A percentile compares a stretch with the other conserved stretches of the same genome.
Evolutionary conservation across 2,329 filamentous ascomycete genomes (phyloP).

Genomic region (Hypoxylon sp.): DNA sequence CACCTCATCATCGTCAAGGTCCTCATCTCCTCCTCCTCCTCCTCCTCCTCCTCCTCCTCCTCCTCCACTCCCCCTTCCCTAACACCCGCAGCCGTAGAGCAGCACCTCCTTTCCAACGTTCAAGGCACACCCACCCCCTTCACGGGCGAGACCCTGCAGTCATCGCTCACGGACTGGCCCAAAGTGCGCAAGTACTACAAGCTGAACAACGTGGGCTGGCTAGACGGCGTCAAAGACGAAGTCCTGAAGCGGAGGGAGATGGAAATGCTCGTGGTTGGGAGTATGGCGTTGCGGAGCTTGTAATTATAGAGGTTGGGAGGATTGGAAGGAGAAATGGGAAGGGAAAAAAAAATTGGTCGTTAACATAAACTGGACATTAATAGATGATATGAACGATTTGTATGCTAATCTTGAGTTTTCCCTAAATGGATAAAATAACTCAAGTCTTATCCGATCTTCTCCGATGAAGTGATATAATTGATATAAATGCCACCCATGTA

Average conservation of each 20-base stretch:
- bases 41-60: slow-evolving; percentile 57
- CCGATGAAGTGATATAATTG: neutral
- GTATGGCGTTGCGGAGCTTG: slow-evolving; percentile 82
- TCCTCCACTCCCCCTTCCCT: slow-evolving; percentile 50
- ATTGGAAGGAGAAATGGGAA: too few relatives aligned
- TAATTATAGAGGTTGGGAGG: slow-evolving; percentile 16
- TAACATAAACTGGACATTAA: neutral
- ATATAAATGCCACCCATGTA: neutral
- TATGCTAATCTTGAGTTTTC: neutral
- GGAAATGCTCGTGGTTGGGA: slow-evolving; percentile 79
- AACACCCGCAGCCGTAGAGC: slow-evolving; percentile 63
- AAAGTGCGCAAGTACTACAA: slow-evolving; percentile 91
- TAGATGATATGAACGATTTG: neutral
- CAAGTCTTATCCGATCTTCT: neutral
- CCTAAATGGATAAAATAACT: neutral
- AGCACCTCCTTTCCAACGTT: slow-evolving; percentile 74
- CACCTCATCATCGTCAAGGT: slow-evolving; percentile 88
- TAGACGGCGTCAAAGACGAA: slow-evolving; percentile 63
- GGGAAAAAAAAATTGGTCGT: neutral
- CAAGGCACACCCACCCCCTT: slow-evolving; percentile 73
- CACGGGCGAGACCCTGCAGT: slow-evolving; percentile 72
- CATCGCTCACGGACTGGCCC: slow-evolving; percentile 71
- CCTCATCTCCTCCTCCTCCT: slow-evolving; percentile 64
- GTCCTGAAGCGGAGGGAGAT: slow-evolving; percentile 67
- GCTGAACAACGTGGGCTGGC: slow-evolving; percentile 72